phyloP scores from a whole-genome alignment of 73 alveolate species.

The Paramecium tetraurelia region DNA sequence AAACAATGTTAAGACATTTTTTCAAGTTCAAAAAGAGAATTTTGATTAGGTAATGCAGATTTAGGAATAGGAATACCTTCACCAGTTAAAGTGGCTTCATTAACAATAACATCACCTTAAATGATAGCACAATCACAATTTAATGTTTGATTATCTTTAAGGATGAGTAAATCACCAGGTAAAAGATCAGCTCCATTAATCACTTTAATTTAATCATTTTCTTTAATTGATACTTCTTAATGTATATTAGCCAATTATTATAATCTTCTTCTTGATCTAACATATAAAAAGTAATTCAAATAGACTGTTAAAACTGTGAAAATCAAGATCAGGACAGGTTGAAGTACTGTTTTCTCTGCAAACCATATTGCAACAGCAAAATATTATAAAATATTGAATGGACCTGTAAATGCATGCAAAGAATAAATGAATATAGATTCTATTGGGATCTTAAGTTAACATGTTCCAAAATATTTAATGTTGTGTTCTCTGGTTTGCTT shows the following conservation, averaged over 20 bases:
- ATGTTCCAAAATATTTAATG: neutral
- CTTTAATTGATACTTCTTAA: neutral
- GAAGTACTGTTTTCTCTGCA: neutral
- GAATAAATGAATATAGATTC: neutral
- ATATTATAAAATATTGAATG: neutral
- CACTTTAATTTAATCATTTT: neutral
- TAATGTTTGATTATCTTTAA: neutral
- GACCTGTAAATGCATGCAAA: conserved; percentile 17
- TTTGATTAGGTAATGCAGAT: neutral
- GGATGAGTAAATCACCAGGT: conserved; percentile 9
- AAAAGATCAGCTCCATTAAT: conserved; percentile 22
- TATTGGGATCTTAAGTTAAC: neutral
- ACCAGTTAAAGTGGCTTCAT: conserved; percentile 91
- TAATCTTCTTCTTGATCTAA: neutral
- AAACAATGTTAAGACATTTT: conserved; percentile 12
- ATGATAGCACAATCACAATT: conserved; percentile 82
- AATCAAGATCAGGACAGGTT: neutral
- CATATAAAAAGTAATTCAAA: neutral
- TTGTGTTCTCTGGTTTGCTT: neutral
- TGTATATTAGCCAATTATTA: conserved; percentile 32
- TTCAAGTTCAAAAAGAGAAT: neutral
- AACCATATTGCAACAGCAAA: conserved; percentile 37
- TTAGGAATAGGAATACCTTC: conserved; percentile 86
- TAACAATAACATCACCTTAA: conserved; percentile 79
- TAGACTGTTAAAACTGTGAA: neutral